Evolutionary conservation across 2,329 filamentous ascomycete species (phyloP).

Genomic region (Colletotrichum theobromicola): DNA sequence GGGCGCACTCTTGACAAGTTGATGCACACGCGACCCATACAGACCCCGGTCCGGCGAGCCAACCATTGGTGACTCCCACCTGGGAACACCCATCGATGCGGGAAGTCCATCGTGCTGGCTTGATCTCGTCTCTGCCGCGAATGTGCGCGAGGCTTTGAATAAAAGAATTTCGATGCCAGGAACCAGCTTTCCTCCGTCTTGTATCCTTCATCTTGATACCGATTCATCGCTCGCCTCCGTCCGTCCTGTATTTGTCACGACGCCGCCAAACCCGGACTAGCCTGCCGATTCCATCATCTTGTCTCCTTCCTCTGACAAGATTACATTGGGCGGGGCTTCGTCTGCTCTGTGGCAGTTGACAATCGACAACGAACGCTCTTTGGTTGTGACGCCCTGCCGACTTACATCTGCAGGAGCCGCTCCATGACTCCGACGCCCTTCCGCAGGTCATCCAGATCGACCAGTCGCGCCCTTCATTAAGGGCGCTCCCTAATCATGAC

Average conservation of each 20-base stretch:
- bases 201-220: conserved; percentile 16
- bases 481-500: conserved; percentile 30
- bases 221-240: conserved; percentile 16
- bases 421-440: conserved; percentile 18
- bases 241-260: conserved; percentile 2
- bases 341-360: neutral
- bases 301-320: neutral
- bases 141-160: neutral
- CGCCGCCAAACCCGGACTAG: neutral
- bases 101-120: conserved; percentile 9
- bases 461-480: conserved; percentile 11
- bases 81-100: conserved; percentile 3
- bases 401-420: conserved; percentile 1
- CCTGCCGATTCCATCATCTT: neutral
- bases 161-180: conserved; percentile 16
- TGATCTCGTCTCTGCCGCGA: neutral
- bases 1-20: conserved; percentile 21
- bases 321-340: conserved; percentile 16
- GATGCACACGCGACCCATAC: conserved; percentile 20
- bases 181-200: neutral
- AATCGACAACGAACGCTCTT: neutral
- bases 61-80: conserved; percentile 17
- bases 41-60: conserved; percentile 16
- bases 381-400: neutral
- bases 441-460: neutral